phyloP scores from a whole-genome alignment of 129 eudicot species.

The Dittrichia graveolens region DNA sequence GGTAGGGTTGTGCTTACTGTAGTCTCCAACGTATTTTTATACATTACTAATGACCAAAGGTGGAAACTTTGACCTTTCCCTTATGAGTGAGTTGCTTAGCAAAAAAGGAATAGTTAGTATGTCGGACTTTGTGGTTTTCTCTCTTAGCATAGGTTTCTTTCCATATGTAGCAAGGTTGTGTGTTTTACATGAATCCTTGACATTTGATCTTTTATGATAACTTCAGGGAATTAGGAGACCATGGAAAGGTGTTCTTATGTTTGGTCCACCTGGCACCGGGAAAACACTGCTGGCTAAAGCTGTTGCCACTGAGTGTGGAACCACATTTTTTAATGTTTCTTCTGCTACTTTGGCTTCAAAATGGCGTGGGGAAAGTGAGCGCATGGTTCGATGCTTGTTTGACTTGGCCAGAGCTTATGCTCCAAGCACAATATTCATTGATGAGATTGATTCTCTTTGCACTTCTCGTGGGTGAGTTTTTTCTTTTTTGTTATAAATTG shows the following conservation, averaged over 20 bases:
- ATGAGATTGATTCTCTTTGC: slow-evolving; percentile 97
- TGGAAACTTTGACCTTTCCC: too few species aligned
- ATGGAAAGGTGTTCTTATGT: slow-evolving; percentile 99
- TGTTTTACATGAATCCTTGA: not conserved
- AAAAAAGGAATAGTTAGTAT: too few species aligned
- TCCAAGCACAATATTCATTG: slow-evolving; percentile 95
- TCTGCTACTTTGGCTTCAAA: slow-evolving; percentile 97
- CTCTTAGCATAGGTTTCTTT: too few species aligned
- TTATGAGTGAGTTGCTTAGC: too few species aligned
- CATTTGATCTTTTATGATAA: slow-evolving; percentile 4
- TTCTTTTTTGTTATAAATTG: not conserved
- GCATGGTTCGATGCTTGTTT: slow-evolving; percentile 98
- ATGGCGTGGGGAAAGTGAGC: slow-evolving; percentile 99
- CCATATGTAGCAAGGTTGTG: not conserved
- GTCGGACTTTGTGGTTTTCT: too few species aligned
- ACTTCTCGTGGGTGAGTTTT: slow-evolving; percentile 82
- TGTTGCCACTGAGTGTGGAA: slow-evolving; percentile 98
- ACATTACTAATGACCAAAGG: too few species aligned
- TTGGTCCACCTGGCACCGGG: slow-evolving; percentile 99
- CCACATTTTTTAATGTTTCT: slow-evolving; percentile 96
- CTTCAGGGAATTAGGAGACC: slow-evolving; percentile 97
- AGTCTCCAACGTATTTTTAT: too few species aligned
- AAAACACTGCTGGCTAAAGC: slow-evolving; percentile 98
- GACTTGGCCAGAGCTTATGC: slow-evolving; percentile 97
- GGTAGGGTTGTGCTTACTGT: too few species aligned